Conservation (phyloP, 2,329 filamentous ascomycete species). For the Raffaelea albimanens region DNA sequence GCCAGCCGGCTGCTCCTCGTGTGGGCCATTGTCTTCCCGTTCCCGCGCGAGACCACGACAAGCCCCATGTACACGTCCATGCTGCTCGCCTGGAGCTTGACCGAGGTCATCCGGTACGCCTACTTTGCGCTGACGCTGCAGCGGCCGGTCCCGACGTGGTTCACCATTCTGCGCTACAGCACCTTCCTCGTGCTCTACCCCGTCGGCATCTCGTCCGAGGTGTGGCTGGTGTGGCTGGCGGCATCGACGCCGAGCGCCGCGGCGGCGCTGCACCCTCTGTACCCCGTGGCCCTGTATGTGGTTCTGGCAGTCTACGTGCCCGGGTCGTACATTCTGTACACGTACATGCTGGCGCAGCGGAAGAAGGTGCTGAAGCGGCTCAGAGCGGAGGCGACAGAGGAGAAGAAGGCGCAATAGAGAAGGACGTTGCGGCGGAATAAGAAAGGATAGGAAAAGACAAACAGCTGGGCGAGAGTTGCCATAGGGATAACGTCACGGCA, state of each 20-base stretch:
- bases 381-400: conserved; percentile 31
- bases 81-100: conserved; percentile 80
- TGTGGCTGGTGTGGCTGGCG: conserved; percentile 65
- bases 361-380: conserved; percentile 64
- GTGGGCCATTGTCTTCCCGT: conserved; percentile 71
- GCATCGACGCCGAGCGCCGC: conserved; percentile 49
- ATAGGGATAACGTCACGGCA: no score
- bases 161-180: conserved; percentile 83
- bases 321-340: conserved; percentile 76
- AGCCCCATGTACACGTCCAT: conserved; percentile 62
- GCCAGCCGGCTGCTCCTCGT: conserved; percentile 78
- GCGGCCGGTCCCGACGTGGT: conserved; percentile 25
- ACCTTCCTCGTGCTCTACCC: conserved; percentile 92
- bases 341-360: conserved; percentile 90
- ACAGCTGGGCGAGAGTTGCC: not conserved
- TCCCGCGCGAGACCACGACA: conserved; percentile 51
- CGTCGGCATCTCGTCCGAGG: conserved; percentile 82
- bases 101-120: conserved; percentile 86
- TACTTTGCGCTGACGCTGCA: conserved; percentile 74
- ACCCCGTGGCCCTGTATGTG: conserved; percentile 32
- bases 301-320: conserved; percentile 16
- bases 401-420: conserved; percentile 28
- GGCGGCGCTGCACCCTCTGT: conserved; percentile 30
- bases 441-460: not conserved
- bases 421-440: not conserved